phyloP scores from a whole-genome alignment of 73 alveolate genomes.

The Tetrahymena malaccensis region DNA sequence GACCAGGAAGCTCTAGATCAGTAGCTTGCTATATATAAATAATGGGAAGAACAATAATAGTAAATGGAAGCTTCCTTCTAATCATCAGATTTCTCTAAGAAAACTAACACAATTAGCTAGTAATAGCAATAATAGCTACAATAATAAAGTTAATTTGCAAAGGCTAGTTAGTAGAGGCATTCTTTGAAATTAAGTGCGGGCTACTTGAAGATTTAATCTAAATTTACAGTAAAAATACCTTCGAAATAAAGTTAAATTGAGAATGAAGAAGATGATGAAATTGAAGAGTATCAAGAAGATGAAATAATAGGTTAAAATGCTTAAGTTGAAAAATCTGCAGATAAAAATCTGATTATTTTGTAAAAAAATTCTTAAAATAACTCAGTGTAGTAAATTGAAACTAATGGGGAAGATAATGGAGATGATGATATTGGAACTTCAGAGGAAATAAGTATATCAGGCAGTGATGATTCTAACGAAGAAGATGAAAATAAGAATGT shows the following conservation, averaged over 20 bases:
- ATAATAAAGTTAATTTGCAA: background rate
- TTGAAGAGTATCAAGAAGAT: background rate
- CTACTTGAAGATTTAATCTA: background rate
- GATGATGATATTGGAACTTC: background rate
- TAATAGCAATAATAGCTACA: background rate
- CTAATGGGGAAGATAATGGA: background rate
- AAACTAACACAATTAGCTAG: background rate
- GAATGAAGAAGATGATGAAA: background rate
- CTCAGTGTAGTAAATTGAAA: background rate
- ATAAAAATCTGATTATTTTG: no score
- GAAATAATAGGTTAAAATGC: background rate
- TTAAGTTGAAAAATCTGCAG: background rate
- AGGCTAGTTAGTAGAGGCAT: background rate
- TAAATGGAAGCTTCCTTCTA: background rate
- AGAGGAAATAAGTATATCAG: background rate
- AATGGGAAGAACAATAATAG: background rate
- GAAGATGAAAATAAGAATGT: background rate
- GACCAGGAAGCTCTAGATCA: background rate
- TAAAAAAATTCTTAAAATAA: background rate
- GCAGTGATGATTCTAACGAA: background rate
- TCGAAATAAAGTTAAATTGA: background rate
- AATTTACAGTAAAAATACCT: background rate
- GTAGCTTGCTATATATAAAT: background rate
- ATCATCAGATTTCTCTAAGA: background rate
- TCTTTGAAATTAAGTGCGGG: background rate